Base-by-base conservation (phyloP, 495 filamentous ascomycete genomes). In the Pyrenula massariospora region DNA sequence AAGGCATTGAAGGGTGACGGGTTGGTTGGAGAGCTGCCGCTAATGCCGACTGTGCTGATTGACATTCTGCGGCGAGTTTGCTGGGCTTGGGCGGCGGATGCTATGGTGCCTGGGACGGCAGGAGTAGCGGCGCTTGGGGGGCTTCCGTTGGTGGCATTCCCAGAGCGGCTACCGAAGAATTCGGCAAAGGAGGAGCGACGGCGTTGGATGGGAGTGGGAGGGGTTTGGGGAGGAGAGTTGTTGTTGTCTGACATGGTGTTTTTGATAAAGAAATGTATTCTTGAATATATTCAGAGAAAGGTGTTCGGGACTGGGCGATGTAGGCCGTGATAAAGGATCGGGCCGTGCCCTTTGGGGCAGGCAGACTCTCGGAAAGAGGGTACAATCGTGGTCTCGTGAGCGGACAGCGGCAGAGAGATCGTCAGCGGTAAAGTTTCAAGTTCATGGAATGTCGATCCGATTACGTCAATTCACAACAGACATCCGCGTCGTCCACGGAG, bases 11-110 rank as follows among this genome's bases (percentile, higher is more conserved):
- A 85, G 22, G 82, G 73, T 2, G 81, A 80, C 22, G 74, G 60
- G 10, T 56, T 55, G 48, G 76, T 79, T 2, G 90, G 88, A 12
- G 91, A 90, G 48, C 77, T 76, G 51, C 88, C 89, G 22, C 87
- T 88, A 42, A 95, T 77, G 48, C 91, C 91, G 57, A 92, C 70
- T 2, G 89, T 91, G 48, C 88, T 87, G 65, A 97, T 81, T 55
- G 93, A 96, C 58, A 96, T 81, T 24, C 93, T 84, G 56, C 93
- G 88, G 50, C 84, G 84, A 57, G 86, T 84, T 22, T 76, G 64
- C 65, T 84, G 82, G 48, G 80, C 78, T 60, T 75, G 74, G 61
- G 75, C 73, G 25, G 82, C 81, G 47, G 81, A 79, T 2, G 82
- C 75, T 62, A 88, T 84, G 52, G 88, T 81, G 58, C 82, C 79